A percentile compares a stretch with the other conserved stretches of the same genome.
These are phyloP conservation scores for Arachnomyces sp. DNA, from an alignment of 2,329 filamentous ascomycete species.

Conservation along the genomic window DNA sequence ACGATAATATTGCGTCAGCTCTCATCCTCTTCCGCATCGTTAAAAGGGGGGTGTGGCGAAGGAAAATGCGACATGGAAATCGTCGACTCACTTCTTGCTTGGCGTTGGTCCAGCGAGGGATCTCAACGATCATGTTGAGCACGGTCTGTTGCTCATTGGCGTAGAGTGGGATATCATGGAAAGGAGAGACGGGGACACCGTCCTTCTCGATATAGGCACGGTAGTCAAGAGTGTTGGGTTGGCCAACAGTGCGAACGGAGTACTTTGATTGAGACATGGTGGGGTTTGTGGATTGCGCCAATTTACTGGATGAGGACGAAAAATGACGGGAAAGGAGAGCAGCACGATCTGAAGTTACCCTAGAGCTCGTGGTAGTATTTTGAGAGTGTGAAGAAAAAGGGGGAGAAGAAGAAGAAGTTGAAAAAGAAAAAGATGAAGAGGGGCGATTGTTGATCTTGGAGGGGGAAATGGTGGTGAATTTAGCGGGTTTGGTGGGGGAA, in stretches of 20 bases:
- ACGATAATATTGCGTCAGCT: neutral
- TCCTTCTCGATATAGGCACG: slow-evolving; percentile 97
- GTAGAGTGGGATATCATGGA: slow-evolving; percentile 97
- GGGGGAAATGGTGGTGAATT: slow-evolving; percentile 30
- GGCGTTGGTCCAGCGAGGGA: slow-evolving; percentile 98
- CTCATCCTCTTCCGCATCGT: neutral
- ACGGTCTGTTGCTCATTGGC: slow-evolving; percentile 93
- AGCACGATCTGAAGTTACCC: slow-evolving; percentile 25
- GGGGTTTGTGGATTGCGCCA: slow-evolving; percentile 18
- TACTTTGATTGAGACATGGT: slow-evolving; percentile 58
- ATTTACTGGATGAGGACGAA: slow-evolving; percentile 29
- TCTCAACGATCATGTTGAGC: slow-evolving; percentile 99
- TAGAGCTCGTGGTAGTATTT: slow-evolving; percentile 4
- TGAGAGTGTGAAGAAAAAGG: slow-evolving; percentile 14
- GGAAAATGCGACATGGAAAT: neutral
- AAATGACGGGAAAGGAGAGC: slow-evolving; percentile 43
- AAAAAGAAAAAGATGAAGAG: slow-evolving; percentile 11
- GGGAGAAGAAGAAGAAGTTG: slow-evolving; percentile 20
- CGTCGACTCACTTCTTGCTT: slow-evolving; percentile 79
- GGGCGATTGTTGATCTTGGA: slow-evolving; percentile 7
- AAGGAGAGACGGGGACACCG: slow-evolving; percentile 86
- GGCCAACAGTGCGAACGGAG: slow-evolving; percentile 76
- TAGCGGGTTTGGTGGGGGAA: slow-evolving; percentile 29
- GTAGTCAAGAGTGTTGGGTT: slow-evolving; percentile 91
- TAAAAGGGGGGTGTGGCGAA: slow-evolving; percentile 4